Conservation (phyloP, 306 rosid species). For the Biancaea sappan region DNA sequence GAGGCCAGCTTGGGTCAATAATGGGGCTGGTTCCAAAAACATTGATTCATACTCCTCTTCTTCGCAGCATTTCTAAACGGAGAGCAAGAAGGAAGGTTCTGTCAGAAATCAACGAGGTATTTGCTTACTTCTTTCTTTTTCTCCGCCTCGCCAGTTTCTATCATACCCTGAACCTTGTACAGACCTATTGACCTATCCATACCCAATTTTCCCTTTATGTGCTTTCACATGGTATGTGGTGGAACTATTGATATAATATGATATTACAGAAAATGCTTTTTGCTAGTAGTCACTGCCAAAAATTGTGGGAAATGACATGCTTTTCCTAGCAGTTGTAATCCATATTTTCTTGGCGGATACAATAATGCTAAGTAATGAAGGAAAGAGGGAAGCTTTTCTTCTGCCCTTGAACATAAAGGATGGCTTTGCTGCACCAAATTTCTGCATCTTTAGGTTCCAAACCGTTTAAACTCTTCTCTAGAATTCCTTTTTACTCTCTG, state of each 20-base stretch:
- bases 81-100: not conserved
- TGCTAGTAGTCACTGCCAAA: not conserved
- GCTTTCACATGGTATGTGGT: not conserved
- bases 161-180: not conserved
- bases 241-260: not conserved
- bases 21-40: no score
- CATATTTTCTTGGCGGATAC: conserved; percentile 5
- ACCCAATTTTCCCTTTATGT: not conserved
- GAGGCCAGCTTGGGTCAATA: no score
- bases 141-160: not conserved
- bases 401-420: not conserved
- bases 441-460: conserved; percentile 30
- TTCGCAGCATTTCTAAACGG: not conserved
- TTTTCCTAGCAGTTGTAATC: not conserved
- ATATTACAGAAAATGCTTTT: not conserved
- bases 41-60: not conserved
- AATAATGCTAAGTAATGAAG: not conserved
- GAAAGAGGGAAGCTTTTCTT: not conserved
- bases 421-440: conserved; percentile 33
- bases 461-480: conserved; percentile 20
- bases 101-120: not conserved
- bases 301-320: not conserved
- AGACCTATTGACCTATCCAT: not conserved
- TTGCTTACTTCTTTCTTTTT: not conserved
- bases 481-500: not conserved